Evolutionary conservation across 2,329 filamentous ascomycete genomes (phyloP).

Genomic region (Pyrenophora teres): DNA sequence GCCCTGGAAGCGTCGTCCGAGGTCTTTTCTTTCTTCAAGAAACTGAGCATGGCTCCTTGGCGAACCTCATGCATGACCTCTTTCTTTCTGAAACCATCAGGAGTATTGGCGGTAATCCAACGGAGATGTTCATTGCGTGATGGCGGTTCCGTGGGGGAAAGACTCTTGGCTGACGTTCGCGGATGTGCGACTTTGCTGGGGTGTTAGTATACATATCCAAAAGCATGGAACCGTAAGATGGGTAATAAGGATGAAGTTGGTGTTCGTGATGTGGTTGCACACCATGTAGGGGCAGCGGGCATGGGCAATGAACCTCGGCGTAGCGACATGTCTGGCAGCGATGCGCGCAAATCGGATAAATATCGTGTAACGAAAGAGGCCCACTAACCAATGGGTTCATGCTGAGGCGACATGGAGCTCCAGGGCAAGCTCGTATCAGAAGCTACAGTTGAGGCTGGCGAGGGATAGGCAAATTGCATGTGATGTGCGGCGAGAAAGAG

Average conservation of each 20-base stretch:
- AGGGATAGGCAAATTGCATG: conserved; percentile 24
- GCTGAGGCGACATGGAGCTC: conserved; percentile 29
- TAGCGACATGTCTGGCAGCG: conserved; percentile 2
- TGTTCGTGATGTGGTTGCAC: conserved; percentile 1
- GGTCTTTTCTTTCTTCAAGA: conserved; percentile 33
- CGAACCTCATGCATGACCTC: conserved; percentile 42
- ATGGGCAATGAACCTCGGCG: conserved; percentile 5
- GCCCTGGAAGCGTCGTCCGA: conserved; percentile 7
- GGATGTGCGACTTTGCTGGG: conserved; percentile 9
- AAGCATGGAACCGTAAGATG: not conserved
- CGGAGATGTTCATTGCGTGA: conserved; percentile 20
- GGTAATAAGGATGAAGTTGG: not conserved
- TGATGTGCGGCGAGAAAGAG: conserved; percentile 29
- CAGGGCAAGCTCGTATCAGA: conserved; percentile 30
- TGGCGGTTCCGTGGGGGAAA: conserved; percentile 11
- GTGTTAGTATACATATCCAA: conserved; percentile 7
- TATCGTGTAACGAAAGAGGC: conserved; percentile 12
- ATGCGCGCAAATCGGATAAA: not conserved
- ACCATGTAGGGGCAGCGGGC: not conserved
- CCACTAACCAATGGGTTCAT: conserved; percentile 31
- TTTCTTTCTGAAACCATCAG: conserved; percentile 39
- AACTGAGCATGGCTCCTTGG: conserved; percentile 43
- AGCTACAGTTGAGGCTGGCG: conserved; percentile 28
- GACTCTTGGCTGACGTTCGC: conserved; percentile 17
- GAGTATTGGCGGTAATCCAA: conserved; percentile 43